Evolutionary conservation across 2,329 filamentous ascomycete genomes (phyloP).

Genomic region (Ceratocystis harringtonii): DNA sequence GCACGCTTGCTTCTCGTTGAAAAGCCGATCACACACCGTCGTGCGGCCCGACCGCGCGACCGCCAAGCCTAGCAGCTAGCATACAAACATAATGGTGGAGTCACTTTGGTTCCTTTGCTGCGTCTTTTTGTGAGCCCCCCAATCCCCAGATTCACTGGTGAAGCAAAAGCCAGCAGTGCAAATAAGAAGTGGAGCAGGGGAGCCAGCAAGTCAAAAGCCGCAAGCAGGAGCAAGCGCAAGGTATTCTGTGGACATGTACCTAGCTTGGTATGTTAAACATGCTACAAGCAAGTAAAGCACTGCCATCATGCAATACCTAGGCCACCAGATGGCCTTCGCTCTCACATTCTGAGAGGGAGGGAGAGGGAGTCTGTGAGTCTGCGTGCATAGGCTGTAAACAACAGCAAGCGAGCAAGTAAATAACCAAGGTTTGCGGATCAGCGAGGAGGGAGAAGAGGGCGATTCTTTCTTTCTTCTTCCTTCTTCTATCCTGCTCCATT

Average conservation of each 20-base stretch:
- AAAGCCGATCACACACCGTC: neutral
- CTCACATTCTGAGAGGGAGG: neutral
- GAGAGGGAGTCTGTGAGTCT: neutral
- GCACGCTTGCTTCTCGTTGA: neutral
- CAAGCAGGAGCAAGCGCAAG: too few species aligned
- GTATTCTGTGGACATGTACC: neutral
- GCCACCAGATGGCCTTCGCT: neutral
- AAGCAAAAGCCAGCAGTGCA: neutral
- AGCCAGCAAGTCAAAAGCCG: too few species aligned
- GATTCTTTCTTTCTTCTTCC: neutral
- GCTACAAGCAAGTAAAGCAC: neutral
- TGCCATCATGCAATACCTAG: neutral
- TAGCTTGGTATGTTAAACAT: neutral
- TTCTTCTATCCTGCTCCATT: neutral
- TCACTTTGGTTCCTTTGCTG: constrained; percentile 3
- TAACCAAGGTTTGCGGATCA: neutral
- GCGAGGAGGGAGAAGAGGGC: neutral
- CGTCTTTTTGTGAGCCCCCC: neutral
- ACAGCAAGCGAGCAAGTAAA: neutral
- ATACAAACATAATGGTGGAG: neutral
- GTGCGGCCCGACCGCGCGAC: neutral
- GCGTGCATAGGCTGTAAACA: too few species aligned
- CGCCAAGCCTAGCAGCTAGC: neutral
- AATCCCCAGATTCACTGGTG: neutral
- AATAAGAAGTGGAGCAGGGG: neutral